These are phyloP conservation scores for Geotrichum citri-aurantii DNA, from an alignment of 1,139 yeast genomes.

Conservation along the genomic window DNA sequence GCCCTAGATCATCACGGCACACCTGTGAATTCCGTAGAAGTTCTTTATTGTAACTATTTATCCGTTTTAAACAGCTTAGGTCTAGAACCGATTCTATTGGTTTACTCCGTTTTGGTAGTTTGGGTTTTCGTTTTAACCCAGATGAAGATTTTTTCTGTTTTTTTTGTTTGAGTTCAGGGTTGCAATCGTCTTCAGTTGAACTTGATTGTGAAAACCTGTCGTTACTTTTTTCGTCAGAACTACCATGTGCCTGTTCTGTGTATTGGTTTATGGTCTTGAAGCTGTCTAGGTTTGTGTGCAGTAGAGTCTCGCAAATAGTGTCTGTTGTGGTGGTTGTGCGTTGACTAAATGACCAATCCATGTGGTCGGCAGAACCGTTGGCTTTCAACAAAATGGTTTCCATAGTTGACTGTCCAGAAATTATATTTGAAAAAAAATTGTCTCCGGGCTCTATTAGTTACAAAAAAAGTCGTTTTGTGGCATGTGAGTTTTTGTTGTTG, in stretches of 20 bases:
- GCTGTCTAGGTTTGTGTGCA: neutral
- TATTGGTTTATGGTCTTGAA: neutral
- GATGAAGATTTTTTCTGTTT: neutral
- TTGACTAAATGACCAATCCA: neutral
- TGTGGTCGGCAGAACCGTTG: neutral
- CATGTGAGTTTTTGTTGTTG: neutral
- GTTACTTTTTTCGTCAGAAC: neutral
- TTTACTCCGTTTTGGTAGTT: conserved; percentile 23
- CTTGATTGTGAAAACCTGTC: neutral
- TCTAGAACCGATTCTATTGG: conserved; percentile 7
- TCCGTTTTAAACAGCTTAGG: conserved; percentile 4
- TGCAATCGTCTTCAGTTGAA: neutral
- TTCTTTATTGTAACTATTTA: neutral
- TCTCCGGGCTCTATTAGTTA: neutral
- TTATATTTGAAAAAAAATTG: no score
- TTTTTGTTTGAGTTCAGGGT: neutral
- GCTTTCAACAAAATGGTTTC: neutral
- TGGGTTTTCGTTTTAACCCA: conserved; percentile 22
- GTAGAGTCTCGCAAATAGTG: neutral
- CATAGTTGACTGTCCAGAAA: neutral
- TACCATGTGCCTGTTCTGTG: neutral
- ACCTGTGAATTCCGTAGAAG: conserved; percentile 1
- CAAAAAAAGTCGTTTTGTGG: neutral
- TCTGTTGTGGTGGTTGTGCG: neutral
- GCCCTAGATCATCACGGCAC: conserved; percentile 25